These are phyloP conservation scores for Calonectria pseudoreteaudii DNA, from an alignment of 2,329 filamentous ascomycete genomes.

Conservation along the genomic window DNA sequence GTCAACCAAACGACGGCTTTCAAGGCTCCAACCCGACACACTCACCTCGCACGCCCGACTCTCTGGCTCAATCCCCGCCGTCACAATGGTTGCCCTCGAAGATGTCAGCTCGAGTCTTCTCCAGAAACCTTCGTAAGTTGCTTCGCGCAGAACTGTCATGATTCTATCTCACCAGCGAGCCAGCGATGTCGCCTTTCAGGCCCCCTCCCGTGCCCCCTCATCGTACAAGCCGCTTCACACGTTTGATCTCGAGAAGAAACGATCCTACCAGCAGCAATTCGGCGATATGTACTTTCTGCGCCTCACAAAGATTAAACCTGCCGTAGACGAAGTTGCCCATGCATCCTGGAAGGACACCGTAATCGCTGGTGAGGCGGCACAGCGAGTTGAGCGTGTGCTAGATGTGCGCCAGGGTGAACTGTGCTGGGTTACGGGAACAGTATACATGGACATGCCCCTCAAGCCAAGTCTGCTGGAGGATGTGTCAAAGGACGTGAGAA, in stretches of 20 bases:
- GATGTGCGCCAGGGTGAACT: conserved; percentile 96
- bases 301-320: conserved; percentile 86
- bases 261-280: conserved; percentile 93
- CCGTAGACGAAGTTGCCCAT: conserved; percentile 78
- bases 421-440: conserved; percentile 94
- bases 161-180: conserved; percentile 8
- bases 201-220: conserved; percentile 65
- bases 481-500: conserved; percentile 85
- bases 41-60: background rate
- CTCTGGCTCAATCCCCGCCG: background rate
- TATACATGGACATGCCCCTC: conserved; percentile 96
- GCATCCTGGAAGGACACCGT: conserved; percentile 83
- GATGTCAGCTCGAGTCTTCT: conserved; percentile 49
- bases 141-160: background rate
- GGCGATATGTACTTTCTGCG: conserved; percentile 98
- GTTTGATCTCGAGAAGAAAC: conserved; percentile 77
- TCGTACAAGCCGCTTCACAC: conserved; percentile 80
- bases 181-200: conserved; percentile 50
- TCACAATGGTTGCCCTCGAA: conserved; percentile 50
- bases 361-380: conserved; percentile 81
- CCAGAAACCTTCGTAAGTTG: conserved; percentile 48
- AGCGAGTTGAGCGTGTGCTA: conserved; percentile 85
- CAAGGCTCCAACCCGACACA: conserved; percentile 7
- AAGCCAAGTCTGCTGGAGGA: conserved; percentile 98
- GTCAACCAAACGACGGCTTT: conserved; percentile 4